Percentiles rank a stretch among this genome's conserved stretches.
Evolutionary conservation across 768 basidiomycete species (phyloP).

Genomic region (Pilatotrama ljubarskyi): DNA sequence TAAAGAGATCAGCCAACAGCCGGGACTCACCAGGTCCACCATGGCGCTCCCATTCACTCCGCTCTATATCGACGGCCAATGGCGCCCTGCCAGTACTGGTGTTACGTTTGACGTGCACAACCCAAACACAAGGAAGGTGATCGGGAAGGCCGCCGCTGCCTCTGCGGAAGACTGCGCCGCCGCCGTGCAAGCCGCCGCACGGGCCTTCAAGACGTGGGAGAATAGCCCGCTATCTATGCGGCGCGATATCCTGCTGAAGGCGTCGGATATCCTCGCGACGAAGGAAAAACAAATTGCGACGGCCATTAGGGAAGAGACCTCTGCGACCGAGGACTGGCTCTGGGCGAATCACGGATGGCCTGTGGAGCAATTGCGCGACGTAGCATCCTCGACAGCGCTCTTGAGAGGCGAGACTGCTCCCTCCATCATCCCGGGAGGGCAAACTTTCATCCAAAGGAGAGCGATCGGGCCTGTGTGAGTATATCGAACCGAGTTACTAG

Average conservation of each 20-base stretch:
- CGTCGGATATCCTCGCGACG: conserved; percentile 44
- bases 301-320: conserved; percentile 41
- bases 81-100: conserved; percentile 36
- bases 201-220: conserved; percentile 53
- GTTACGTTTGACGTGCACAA: conserved; percentile 49
- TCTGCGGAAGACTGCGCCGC: conserved; percentile 29
- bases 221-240: conserved; percentile 34
- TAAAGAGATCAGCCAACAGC: not conserved
- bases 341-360: conserved; percentile 30
- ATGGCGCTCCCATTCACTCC: conserved; percentile 25
- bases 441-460: conserved; percentile 45
- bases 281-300: conserved; percentile 38
- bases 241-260: conserved; percentile 49
- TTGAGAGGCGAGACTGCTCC: conserved; percentile 46
- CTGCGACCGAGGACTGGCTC: conserved; percentile 29
- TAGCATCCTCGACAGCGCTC: conserved; percentile 24
- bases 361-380: conserved; percentile 31
- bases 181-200: conserved; percentile 46
- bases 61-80: conserved; percentile 45
- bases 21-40: not conserved
- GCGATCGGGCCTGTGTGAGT: conserved; percentile 56
- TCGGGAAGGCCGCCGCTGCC: conserved; percentile 49
- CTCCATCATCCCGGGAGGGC: conserved; percentile 45
- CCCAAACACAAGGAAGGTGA: conserved; percentile 42
- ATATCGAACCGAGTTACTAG: no score